Evolutionary conservation across 1,284 basidiomycete genomes (phyloP), one percentile per base, ranked within the genome.

Genomic region (Porogramme epimiltina): DNA sequence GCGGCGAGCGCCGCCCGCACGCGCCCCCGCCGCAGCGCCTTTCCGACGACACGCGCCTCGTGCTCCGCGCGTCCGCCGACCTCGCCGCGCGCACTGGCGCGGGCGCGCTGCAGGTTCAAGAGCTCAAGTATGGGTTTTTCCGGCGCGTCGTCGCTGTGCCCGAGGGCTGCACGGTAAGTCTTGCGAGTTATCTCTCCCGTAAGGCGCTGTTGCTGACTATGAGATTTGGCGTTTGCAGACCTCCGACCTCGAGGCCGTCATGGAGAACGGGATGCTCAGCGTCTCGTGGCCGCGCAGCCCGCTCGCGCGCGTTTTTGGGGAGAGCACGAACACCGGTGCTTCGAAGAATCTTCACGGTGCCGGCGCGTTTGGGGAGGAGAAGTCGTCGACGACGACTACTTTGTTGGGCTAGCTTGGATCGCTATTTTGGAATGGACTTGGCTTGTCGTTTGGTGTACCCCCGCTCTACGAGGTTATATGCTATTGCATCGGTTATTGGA

Each of bases 71-170:
- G n/a, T n/a, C n/a, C n/a, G n/a, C n/a, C 36, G 33, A 20, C 34
- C 22, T 18, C 22, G 20, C 26, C 24, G 19, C 49, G 34, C 15
- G 38, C 53, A n/a, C n/a, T n/a, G n/a, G n/a, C n/a, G n/a, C 15
- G 45, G 46, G 42, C n/a, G n/a, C 40, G 4, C 61, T 61, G 54
- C 68, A 70, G 5, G 56, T 73, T n/a, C 70, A 72, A 10, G 82
- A 84, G 60, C 62, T 84, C 45, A 75, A 79, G 46, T 83, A 79
- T 54, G 82, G 82, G 8, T 65, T 65, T 31, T 83, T 82, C 59
- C 70, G 70, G 25, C 74, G 81, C 31, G 67, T 66, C 10, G 64
- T 83, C 23, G 41, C 51, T 23, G 43, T 65, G 1, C 59, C 63
- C 22, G 45, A 39, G 9, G 54, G 55, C 3, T 56, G 52, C 19